Percentiles rank a stretch among this genome's conserved stretches.
These are phyloP conservation scores for Geotrichum citri-aurantii DNA, from an alignment of 1,139 yeast genomes.

Conservation along the genomic window DNA sequence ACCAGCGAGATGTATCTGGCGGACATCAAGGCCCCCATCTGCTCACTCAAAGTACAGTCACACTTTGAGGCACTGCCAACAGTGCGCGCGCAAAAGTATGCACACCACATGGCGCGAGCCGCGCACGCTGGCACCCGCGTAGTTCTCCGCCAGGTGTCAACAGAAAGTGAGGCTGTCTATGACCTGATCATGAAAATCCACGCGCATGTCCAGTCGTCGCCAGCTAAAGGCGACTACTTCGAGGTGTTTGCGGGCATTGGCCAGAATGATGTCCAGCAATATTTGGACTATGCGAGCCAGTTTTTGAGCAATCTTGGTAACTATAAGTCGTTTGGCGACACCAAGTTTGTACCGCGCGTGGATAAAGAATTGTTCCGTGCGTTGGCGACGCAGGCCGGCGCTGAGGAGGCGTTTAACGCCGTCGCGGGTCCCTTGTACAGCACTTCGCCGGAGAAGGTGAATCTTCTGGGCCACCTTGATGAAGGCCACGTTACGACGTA, in stretches of 20 bases:
- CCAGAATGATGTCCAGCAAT: conserved; percentile 34
- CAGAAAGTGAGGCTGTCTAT: conserved; percentile 68
- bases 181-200: conserved; percentile 63
- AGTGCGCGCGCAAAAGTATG: conserved; percentile 57
- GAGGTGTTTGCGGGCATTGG: not conserved
- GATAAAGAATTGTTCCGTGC: conserved; percentile 32
- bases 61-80: conserved; percentile 46
- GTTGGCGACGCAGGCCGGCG: conserved; percentile 25
- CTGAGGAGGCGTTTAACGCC: conserved; percentile 40
- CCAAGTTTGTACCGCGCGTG: conserved; percentile 69
- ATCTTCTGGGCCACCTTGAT: conserved; percentile 71
- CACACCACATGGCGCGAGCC: conserved; percentile 64
- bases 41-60: conserved; percentile 31
- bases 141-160: conserved; percentile 73
- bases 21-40: conserved; percentile 45
- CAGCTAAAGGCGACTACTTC: conserved; percentile 12
- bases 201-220: conserved; percentile 44
- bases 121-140: conserved; percentile 78
- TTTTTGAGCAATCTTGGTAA: conserved; percentile 78
- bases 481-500: conserved; percentile 70
- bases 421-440: conserved; percentile 50
- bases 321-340: conserved; percentile 85
- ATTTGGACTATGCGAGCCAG: conserved; percentile 75
- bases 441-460: conserved; percentile 41
- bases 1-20: conserved; percentile 30